These are phyloP conservation scores for Pythium biforme DNA, from an alignment of 352 stramenopile genomes.

Conservation along the genomic window DNA sequence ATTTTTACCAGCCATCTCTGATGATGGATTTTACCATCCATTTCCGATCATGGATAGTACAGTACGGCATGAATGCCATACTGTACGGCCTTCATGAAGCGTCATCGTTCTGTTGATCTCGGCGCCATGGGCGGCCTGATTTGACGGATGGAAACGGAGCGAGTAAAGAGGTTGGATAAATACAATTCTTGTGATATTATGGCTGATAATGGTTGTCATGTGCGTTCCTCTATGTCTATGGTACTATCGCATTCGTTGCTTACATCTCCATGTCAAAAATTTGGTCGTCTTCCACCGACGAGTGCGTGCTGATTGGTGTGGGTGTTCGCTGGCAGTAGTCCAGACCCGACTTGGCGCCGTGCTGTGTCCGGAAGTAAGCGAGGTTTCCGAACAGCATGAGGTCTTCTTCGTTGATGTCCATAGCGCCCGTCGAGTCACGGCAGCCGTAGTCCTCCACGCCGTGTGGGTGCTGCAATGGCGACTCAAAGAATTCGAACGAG, in stretches of 20 bases:
- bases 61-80: too few species aligned
- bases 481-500: slow-evolving; percentile 21
- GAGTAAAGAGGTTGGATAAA: slow-evolving; percentile 32
- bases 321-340: slow-evolving; percentile 13
- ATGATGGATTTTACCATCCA: too few species aligned
- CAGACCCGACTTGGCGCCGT: slow-evolving; percentile 23
- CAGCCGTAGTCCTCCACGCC: slow-evolving; percentile 1
- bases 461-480: not conserved
- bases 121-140: too few species aligned
- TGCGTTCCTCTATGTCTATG: slow-evolving; percentile 13
- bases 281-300: slow-evolving; percentile 40
- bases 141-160: not conserved
- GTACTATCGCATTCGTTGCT: slow-evolving; percentile 19
- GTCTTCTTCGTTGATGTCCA: slow-evolving; percentile 61
- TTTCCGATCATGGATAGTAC: too few species aligned
- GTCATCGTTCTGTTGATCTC: too few species aligned
- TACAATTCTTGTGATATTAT: slow-evolving; percentile 22
- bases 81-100: too few species aligned
- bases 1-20: too few species aligned
- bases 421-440: slow-evolving; percentile 6
- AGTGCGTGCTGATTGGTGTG: not conserved
- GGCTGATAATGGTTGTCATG: not conserved
- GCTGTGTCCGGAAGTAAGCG: slow-evolving; percentile 63
- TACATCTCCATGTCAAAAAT: slow-evolving; percentile 78
- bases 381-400: slow-evolving; percentile 64